Evolutionary conservation across 1,139 yeast species (phyloP).

Genomic region (Trichomonascaceae sp.): DNA sequence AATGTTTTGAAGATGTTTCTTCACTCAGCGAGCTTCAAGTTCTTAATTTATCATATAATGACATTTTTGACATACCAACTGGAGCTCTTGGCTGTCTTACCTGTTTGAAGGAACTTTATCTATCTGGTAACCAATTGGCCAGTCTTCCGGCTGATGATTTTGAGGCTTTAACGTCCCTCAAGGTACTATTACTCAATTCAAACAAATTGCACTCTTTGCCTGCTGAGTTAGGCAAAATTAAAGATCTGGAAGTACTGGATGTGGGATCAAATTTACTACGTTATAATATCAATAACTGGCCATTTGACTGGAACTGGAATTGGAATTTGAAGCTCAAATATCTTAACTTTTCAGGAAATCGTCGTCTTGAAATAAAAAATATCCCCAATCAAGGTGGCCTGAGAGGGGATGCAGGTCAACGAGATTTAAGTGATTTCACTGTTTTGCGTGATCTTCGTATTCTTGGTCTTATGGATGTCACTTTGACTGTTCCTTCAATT

Average conservation of each 20-base stretch:
- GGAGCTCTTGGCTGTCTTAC: conserved; percentile 60
- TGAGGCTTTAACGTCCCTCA: conserved; percentile 52
- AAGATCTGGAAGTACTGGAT: conserved; percentile 65
- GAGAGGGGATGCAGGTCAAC: conserved; percentile 29
- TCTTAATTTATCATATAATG: conserved; percentile 79
- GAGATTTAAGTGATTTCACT: conserved; percentile 68
- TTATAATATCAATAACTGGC: conserved; percentile 89
- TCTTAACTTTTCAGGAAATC: conserved; percentile 87
- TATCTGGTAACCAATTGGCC: conserved; percentile 79
- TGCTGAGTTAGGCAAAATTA: conserved; percentile 72
- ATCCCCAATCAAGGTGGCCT: conserved; percentile 39
- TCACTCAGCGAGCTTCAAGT: conserved; percentile 52
- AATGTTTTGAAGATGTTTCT: conserved; percentile 65
- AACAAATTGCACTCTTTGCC: conserved; percentile 86
- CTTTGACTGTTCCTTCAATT: conserved; percentile 71
- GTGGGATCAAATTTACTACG: conserved; percentile 88
- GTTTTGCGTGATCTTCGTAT: conserved; percentile 65
- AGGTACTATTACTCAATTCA: conserved; percentile 65
- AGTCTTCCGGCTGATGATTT: conserved; percentile 83
- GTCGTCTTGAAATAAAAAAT: conserved; percentile 78
- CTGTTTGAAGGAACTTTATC: conserved; percentile 57
- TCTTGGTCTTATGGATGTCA: conserved; percentile 90
- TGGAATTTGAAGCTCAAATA: conserved; percentile 71
- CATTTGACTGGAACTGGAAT: conserved; percentile 98
- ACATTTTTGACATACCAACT: conserved; percentile 69